These are phyloP conservation scores for Ganoderma boninense DNA, from an alignment of 1,284 basidiomycete genomes.

Conservation along the genomic window DNA sequence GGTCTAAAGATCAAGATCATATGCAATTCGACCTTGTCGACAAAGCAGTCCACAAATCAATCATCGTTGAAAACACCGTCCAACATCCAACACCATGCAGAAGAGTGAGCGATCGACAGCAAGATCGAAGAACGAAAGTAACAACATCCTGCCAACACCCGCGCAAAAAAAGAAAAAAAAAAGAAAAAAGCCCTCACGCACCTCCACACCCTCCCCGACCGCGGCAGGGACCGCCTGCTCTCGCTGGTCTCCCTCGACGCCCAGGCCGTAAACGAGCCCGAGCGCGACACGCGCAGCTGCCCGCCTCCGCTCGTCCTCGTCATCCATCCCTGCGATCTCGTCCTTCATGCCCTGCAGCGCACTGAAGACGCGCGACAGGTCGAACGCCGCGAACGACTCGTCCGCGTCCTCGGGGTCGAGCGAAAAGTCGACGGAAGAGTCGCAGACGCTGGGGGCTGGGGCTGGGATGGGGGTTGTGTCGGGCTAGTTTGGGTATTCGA, in stretches of 20 bases:
- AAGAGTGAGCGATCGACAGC: background rate
- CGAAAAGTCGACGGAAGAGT: conserved; percentile 27
- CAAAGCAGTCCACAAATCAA: background rate
- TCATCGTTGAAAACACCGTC: background rate
- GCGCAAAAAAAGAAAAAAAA: no score
- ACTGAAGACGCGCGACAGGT: conserved; percentile 68
- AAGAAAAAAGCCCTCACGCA: conserved; percentile 1
- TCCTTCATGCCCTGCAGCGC: conserved; percentile 75
- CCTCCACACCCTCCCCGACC: background rate
- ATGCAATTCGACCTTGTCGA: background rate
- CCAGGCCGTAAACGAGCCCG: conserved; percentile 75
- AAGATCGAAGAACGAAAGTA: no score
- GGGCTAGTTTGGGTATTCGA: background rate
- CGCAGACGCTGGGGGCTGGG: conserved; percentile 13
- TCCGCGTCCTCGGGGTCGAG: conserved; percentile 39
- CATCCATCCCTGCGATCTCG: conserved; percentile 73
- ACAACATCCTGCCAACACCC: no score
- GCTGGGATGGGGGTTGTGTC: background rate
- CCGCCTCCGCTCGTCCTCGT: conserved; percentile 67
- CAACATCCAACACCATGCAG: background rate
- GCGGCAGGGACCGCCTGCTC: background rate
- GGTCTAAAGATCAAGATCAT: no score
- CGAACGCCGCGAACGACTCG: conserved; percentile 53
- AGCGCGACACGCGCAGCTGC: conserved; percentile 78
- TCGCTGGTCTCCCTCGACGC: conserved; percentile 39